Conservation (phyloP, 495 filamentous ascomycete species). For the Bacidia gigantensis region DNA sequence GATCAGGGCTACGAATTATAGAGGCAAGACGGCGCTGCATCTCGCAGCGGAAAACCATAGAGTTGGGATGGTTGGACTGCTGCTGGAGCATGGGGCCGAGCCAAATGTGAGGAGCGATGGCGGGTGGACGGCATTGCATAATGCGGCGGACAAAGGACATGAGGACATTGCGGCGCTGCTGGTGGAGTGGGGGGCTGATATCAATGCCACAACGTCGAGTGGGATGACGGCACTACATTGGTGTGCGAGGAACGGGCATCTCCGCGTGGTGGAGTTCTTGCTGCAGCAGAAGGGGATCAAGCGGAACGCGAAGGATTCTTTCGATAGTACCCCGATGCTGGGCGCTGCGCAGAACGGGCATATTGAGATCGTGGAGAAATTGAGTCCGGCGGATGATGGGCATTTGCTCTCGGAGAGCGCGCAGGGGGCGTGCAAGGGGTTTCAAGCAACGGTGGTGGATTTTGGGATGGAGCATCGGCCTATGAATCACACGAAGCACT, state of each 20-base stretch:
- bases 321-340: conserved; percentile 47
- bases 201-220: not conserved
- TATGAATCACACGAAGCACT: conserved; percentile 39
- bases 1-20: not conserved
- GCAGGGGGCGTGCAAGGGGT: conserved; percentile 41
- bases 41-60: conserved; percentile 41
- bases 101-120: conserved; percentile 43
- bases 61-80: conserved; percentile 41
- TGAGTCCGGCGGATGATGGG: conserved; percentile 42
- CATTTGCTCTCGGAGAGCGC: conserved; percentile 39
- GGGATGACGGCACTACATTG: conserved; percentile 29
- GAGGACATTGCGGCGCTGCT: conserved; percentile 35
- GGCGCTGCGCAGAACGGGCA: conserved; percentile 45
- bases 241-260: conserved; percentile 32
- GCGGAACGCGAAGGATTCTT: conserved; percentile 30
- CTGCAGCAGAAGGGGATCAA: not conserved
- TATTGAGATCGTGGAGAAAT: conserved; percentile 41
- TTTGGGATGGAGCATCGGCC: conserved; percentile 55
- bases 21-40: conserved; percentile 42
- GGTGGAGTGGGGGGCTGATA: not conserved
- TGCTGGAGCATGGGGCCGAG: conserved; percentile 40
- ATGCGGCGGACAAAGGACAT: conserved; percentile 43
- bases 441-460: conserved; percentile 55
- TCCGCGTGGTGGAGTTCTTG: conserved; percentile 27
- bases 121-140: conserved; percentile 50